Conservation (phyloP, 2,329 filamentous ascomycete genomes). For the Septoria petroselini region DNA sequence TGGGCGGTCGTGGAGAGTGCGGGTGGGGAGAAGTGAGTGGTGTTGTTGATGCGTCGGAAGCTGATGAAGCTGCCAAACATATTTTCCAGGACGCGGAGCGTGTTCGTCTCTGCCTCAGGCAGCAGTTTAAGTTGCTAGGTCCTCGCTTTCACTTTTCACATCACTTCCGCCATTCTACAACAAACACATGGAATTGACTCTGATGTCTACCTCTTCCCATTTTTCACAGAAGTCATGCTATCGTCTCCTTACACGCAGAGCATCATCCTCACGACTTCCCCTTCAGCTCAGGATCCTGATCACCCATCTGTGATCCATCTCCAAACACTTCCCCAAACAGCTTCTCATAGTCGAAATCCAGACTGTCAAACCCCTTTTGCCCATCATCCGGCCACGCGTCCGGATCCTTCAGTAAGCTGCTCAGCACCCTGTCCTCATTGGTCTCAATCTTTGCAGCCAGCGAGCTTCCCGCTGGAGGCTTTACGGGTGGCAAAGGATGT, state of each 20-base stretch:
- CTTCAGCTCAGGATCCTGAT: neutral
- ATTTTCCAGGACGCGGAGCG: neutral
- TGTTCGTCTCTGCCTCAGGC: neutral
- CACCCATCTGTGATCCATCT: neutral
- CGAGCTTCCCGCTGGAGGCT: constrained; percentile 15
- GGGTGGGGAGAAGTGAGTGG: no score
- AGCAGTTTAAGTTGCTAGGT: no score
- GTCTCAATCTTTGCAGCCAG: constrained; percentile 19
- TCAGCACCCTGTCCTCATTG: constrained; percentile 14
- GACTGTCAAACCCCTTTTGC: constrained; percentile 1
- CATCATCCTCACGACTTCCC: neutral
- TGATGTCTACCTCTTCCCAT: no score
- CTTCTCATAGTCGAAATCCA: neutral
- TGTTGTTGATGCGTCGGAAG: no score
- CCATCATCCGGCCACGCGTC: constrained; percentile 17
- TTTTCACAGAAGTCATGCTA: no score
- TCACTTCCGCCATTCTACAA: no score
- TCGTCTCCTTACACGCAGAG: no score
- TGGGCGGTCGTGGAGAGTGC: no score
- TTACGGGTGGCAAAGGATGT: constrained; percentile 13
- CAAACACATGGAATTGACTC: no score
- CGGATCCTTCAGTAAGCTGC: constrained; percentile 16
- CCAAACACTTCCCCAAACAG: neutral
- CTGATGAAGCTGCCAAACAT: no score
- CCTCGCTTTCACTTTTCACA: no score